Evolutionary conservation across 495 filamentous ascomycete species (phyloP).

Genomic region (Bathelium albidoporum): DNA sequence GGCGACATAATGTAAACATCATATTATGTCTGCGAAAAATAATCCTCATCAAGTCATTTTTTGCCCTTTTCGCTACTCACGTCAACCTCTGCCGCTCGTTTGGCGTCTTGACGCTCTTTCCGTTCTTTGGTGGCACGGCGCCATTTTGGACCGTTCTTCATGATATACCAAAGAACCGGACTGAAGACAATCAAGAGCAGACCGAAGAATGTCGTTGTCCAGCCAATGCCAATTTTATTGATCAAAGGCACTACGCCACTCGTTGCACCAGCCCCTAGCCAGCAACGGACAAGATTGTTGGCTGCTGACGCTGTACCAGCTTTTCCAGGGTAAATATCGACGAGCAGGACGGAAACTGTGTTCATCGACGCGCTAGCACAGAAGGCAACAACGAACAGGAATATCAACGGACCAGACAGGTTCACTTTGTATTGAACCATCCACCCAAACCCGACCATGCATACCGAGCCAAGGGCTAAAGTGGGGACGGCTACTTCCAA

Average conservation of each 20-base stretch:
- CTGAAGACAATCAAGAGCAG: slow-evolving; percentile 41
- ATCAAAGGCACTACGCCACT: slow-evolving; percentile 58
- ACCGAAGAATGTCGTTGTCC: slow-evolving; percentile 59
- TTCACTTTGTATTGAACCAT: slow-evolving; percentile 17
- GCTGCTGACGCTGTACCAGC: slow-evolving; percentile 59
- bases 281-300: slow-evolving; percentile 58
- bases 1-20: no score
- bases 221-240: slow-evolving; percentile 52
- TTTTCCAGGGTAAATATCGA: slow-evolving; percentile 54
- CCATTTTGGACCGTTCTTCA: slow-evolving; percentile 39
- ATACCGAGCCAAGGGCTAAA: slow-evolving; percentile 5
- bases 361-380: slow-evolving; percentile 33
- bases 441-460: slow-evolving; percentile 21
- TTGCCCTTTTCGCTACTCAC: not conserved
- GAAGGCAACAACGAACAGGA: slow-evolving; percentile 21
- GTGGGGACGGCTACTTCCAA: slow-evolving; percentile 22
- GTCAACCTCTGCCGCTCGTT: not conserved
- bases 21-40: no score
- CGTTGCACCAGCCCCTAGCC: slow-evolving; percentile 56
- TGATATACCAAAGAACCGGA: slow-evolving; percentile 42
- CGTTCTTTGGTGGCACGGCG: slow-evolving; percentile 15
- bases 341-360: slow-evolving; percentile 44
- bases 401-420: slow-evolving; percentile 21
- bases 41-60: not conserved
- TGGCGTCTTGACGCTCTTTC: not conserved